Percentiles rank a stretch among this genome's conserved stretches.
These are phyloP conservation scores for Polyporus tsugae DNA, from an alignment of 1,284 basidiomycete species.

Conservation along the genomic window DNA sequence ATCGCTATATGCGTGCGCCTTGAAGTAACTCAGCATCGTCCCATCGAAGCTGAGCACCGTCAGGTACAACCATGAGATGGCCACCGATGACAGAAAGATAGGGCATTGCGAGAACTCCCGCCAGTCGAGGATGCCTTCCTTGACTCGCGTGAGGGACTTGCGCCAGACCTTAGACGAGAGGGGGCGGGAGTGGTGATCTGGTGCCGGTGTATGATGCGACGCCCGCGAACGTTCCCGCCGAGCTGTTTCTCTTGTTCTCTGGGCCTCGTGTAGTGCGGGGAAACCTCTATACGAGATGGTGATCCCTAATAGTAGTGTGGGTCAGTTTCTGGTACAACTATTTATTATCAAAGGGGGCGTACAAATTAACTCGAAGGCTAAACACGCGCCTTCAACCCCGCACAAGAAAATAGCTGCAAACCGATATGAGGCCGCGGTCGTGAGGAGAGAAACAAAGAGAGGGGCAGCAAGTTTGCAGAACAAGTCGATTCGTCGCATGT, in stretches of 20 bases:
- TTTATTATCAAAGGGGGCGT: conserved; percentile 8
- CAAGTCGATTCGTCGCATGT: conserved; percentile 60
- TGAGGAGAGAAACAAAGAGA: conserved; percentile 62
- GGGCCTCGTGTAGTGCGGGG: conserved; percentile 41
- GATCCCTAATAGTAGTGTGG: conserved; percentile 34
- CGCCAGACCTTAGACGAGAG: not conserved
- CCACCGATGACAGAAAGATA: conserved; percentile 54
- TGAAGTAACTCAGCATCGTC: conserved; percentile 57
- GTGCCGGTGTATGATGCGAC: not conserved
- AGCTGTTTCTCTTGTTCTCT: conserved; percentile 24
- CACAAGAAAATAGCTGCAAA: conserved; percentile 45
- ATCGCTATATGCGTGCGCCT: conserved; percentile 54
- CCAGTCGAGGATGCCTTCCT: conserved; percentile 47
- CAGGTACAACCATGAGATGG: conserved; percentile 60
- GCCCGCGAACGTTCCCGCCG: not conserved
- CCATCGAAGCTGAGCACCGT: conserved; percentile 55
- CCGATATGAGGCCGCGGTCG: conserved; percentile 44
- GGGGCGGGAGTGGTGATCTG: not conserved
- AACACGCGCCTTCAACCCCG: conserved; percentile 43
- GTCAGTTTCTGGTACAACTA: not conserved
- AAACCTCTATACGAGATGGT: conserved; percentile 46
- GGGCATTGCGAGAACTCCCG: conserved; percentile 52
- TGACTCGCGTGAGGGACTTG: conserved; percentile 2
- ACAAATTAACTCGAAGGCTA: conserved; percentile 46
- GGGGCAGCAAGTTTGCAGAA: conserved; percentile 63